A percentile compares a stretch with the other conserved stretches of the same genome.
These are phyloP conservation scores for Omphalea diandra DNA, from an alignment of 441 rosid genomes.

Conservation along the genomic window DNA sequence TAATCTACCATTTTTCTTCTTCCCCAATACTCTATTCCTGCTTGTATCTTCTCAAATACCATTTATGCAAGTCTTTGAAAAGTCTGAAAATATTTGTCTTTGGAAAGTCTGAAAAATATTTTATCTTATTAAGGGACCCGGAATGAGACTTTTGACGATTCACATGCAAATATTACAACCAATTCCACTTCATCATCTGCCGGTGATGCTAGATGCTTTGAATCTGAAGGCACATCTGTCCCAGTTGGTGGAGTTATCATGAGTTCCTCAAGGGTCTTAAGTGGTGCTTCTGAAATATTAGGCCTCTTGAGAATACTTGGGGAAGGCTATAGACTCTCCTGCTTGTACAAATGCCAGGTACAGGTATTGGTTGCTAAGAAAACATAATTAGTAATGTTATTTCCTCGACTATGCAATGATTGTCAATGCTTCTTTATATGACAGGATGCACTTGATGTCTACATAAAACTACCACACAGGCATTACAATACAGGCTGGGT, in stretches of 20 bases:
- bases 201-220: constrained; percentile 33
- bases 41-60: constrained; percentile 9
- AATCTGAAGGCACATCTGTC: constrained; percentile 25
- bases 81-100: constrained; percentile 21
- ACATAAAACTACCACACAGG: constrained; percentile 70
- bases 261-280: constrained; percentile 49
- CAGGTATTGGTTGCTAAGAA: constrained; percentile 15
- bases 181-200: constrained; percentile 48
- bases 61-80: constrained; percentile 18
- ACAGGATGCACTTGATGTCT: constrained; percentile 82
- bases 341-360: constrained; percentile 88
- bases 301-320: constrained; percentile 77
- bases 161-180: constrained; percentile 51
- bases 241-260: constrained; percentile 42
- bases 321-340: constrained; percentile 90
- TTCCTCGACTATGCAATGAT: constrained; percentile 18
- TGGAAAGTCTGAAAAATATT: too few species aligned
- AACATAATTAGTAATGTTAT: neutral
- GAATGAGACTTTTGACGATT: constrained; percentile 73
- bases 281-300: constrained; percentile 67
- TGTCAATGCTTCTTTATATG: constrained; percentile 33
- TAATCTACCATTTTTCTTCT: neutral
- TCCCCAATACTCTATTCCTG: constrained; percentile 8
- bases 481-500: constrained; percentile 97
- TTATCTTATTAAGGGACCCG: constrained; percentile 54